phyloP scores from a whole-genome alignment of 345 rosid species.

The Euphorbia lathyris region DNA sequence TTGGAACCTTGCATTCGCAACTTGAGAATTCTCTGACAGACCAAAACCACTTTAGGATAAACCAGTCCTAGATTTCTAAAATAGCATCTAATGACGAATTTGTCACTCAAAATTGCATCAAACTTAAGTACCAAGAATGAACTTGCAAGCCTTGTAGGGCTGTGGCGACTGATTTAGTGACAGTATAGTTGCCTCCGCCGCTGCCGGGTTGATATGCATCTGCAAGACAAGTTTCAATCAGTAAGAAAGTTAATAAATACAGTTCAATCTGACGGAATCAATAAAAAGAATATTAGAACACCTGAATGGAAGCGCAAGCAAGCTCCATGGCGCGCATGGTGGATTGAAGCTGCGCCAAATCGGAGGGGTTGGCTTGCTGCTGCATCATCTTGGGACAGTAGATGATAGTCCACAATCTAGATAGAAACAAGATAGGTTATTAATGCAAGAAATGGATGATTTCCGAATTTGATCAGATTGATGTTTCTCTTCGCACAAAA shows the following conservation, averaged over 20 bases:
- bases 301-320: conserved; percentile 94
- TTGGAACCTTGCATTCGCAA: conserved; percentile 91
- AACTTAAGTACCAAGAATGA: conserved; percentile 65
- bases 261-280: neutral
- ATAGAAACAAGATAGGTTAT: neutral
- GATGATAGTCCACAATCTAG: neutral
- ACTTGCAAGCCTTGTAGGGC: conserved; percentile 82
- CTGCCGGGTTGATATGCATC: conserved; percentile 76
- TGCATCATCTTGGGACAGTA: conserved; percentile 13
- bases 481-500: neutral
- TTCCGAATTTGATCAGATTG: neutral
- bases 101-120: neutral
- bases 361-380: conserved; percentile 31
- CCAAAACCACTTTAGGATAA: conserved; percentile 5
- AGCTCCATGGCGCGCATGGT: conserved; percentile 93
- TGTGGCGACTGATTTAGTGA: conserved; percentile 76
- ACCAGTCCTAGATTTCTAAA: neutral
- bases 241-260: neutral
- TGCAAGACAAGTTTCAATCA: conserved; percentile 24
- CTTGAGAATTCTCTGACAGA: conserved; percentile 81
- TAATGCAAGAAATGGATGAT: neutral
- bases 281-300: conserved; percentile 12
- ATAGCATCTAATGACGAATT: neutral
- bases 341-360: conserved; percentile 69
- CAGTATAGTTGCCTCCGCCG: conserved; percentile 82